Evolutionary conservation across 768 basidiomycete species (phyloP).

Genomic region (Porphyrellus cyaneotinctus): DNA sequence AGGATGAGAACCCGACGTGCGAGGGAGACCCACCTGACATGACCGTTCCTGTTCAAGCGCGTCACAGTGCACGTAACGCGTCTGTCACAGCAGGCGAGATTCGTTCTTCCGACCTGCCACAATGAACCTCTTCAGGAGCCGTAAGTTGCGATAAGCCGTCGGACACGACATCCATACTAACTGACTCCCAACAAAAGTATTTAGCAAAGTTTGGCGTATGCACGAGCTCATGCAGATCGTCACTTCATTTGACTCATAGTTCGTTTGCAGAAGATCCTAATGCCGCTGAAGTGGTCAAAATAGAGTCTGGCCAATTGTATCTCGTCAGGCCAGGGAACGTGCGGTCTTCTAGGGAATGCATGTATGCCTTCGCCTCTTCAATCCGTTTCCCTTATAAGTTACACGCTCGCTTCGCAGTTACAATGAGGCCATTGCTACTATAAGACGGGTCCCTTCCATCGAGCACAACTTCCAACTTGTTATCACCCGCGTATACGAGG

Average conservation of each 20-base stretch:
- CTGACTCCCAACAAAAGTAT: constrained; percentile 45
- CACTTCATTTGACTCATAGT: constrained; percentile 22
- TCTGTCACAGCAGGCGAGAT: constrained; percentile 20
- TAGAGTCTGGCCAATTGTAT: constrained; percentile 86
- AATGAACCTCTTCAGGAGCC: constrained; percentile 84
- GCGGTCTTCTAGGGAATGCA: constrained; percentile 93
- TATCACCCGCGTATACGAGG: constrained; percentile 94
- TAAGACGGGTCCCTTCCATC: constrained; percentile 74
- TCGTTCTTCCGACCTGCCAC: constrained; percentile 26
- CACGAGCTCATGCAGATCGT: constrained; percentile 24
- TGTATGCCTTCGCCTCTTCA: constrained; percentile 49
- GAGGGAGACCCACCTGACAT: constrained; percentile 18
- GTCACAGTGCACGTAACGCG: constrained; percentile 28
- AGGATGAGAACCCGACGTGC: not conserved
- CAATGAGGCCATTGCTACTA: constrained; percentile 92
- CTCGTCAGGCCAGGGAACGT: constrained; percentile 89
- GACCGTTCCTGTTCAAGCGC: constrained; percentile 1
- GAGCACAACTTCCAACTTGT: constrained; percentile 88
- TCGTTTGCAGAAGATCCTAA: constrained; percentile 76
- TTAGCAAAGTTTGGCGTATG: constrained; percentile 95
- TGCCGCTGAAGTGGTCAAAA: constrained; percentile 92
- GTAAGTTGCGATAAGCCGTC: constrained; percentile 43
- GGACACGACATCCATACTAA: constrained; percentile 18
- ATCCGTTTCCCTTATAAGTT: not conserved
- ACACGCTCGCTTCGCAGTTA: constrained; percentile 50